These are phyloP conservation scores for Caloboletus inedulis DNA, from an alignment of 1,284 basidiomycete species.

Conservation along the genomic window DNA sequence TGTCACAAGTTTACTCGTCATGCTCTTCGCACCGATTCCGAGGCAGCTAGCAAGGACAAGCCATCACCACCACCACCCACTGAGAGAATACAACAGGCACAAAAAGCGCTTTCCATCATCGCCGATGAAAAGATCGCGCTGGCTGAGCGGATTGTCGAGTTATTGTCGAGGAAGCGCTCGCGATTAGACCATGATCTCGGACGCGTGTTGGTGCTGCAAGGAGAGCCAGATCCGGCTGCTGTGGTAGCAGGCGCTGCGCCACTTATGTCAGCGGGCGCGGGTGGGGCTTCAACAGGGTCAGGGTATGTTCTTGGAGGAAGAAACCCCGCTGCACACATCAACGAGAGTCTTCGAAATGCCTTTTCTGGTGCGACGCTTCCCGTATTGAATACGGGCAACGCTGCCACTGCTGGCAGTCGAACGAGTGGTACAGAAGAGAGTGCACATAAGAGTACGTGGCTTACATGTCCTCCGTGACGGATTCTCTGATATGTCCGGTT, in stretches of 20 bases:
- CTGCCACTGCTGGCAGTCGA: slow-evolving; percentile 12
- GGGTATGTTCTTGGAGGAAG: slow-evolving; percentile 34
- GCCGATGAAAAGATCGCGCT: slow-evolving; percentile 54
- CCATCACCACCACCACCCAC: slow-evolving; percentile 31
- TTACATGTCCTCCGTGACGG: not conserved
- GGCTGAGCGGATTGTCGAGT: slow-evolving; percentile 50
- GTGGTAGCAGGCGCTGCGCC: slow-evolving; percentile 24
- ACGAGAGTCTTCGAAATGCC: slow-evolving; percentile 45
- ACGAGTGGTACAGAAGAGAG: slow-evolving; percentile 24
- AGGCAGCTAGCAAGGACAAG: slow-evolving; percentile 23
- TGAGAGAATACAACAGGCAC: slow-evolving; percentile 30
- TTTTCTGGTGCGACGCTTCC: slow-evolving; percentile 35
- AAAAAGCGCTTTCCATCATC: slow-evolving; percentile 37
- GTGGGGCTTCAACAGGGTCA: slow-evolving; percentile 19
- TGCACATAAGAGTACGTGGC: slow-evolving; percentile 31
- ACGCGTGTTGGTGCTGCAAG: slow-evolving; percentile 53
- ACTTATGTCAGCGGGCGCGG: slow-evolving; percentile 19
- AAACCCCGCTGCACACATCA: slow-evolving; percentile 46
- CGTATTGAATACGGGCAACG: slow-evolving; percentile 6
- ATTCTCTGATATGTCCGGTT: slow-evolving; percentile 3
- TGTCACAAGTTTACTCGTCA: slow-evolving; percentile 52
- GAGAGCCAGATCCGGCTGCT: slow-evolving; percentile 43
- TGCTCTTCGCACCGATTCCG: slow-evolving; percentile 37
- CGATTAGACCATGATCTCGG: slow-evolving; percentile 56
- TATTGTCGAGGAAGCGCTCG: slow-evolving; percentile 51